Evolutionary conservation across 2,329 filamentous ascomycete genomes (phyloP).

Genomic region (Torrubiellomyces zombiae): DNA sequence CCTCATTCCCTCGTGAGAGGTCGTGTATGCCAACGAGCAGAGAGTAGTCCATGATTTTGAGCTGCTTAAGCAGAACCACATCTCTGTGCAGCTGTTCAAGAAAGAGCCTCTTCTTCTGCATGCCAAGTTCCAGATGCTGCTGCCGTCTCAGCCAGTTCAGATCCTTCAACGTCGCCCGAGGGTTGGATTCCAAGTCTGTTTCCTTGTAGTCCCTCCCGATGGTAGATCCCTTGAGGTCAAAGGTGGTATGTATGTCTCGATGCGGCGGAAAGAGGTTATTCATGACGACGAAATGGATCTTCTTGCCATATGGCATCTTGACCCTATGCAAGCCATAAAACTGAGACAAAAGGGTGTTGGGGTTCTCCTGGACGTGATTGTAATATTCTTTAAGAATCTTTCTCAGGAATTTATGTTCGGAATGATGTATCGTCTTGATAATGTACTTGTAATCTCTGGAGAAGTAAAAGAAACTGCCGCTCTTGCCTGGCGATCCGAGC

Average conservation of each 20-base stretch:
- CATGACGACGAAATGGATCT: conserved; percentile 99
- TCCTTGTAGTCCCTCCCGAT: conserved; percentile 84
- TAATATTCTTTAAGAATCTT: conserved; percentile 87
- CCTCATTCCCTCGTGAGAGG: conserved; percentile 76
- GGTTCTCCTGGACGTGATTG: conserved; percentile 78
- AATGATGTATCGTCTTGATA: conserved; percentile 98
- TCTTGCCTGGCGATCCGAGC: conserved; percentile 91
- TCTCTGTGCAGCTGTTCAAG: conserved; percentile 78
- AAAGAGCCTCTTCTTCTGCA: conserved; percentile 76
- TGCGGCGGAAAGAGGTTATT: conserved; percentile 98
- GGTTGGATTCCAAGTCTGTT: conserved; percentile 74
- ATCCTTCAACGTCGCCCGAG: conserved; percentile 85
- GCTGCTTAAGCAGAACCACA: conserved; percentile 66
- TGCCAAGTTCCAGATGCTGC: conserved; percentile 72
- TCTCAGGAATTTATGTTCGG: conserved; percentile 74
- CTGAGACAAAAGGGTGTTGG: conserved; percentile 90
- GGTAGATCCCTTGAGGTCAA: conserved; percentile 92
- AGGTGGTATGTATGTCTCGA: conserved; percentile 91
- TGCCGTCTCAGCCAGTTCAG: conserved; percentile 87
- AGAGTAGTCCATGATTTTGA: conserved; percentile 98
- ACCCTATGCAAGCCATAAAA: conserved; percentile 96
- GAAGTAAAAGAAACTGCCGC: conserved; percentile 99
- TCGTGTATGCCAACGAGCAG: conserved; percentile 91
- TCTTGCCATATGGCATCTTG: conserved; percentile 94
- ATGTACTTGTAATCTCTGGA: conserved; percentile 99